Base-by-base conservation (phyloP, 805 yeast genomes). In the Teunomyces gatunensis region DNA sequence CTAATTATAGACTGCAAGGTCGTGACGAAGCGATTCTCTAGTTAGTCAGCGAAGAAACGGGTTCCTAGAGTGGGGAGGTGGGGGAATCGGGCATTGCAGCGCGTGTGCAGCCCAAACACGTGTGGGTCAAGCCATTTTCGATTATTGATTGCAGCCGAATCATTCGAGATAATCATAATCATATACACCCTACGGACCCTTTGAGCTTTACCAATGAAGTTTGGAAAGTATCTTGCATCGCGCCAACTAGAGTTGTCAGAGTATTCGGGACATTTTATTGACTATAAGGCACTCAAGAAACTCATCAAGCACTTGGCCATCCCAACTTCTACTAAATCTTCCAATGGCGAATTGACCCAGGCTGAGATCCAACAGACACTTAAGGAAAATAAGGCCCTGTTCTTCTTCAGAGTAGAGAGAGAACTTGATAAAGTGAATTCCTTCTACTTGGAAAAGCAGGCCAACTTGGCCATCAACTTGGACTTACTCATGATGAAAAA, bases 221-320 rank as follows among this genome's bases (percentile, higher is more conserved):
- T 90, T 67, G 99, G 99, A 44, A 94, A 94, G 68, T 88, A 89
- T 62, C 75, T 94, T 63, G 98, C 96, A 54, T 87, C 95, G 37
- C 82, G 97, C 63, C 97, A 90, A 69, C 75, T 94, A 56, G 97
- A 92, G 66, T 74, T 92, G 49, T 98, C 98, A 9, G 99, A 94
- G 67, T 94, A 94, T 65, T 83, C 95, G 43, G 90, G 92, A 33
- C 86, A 89, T 63, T 94, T 92, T 71, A 92, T 94, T 62, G 90
- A 94, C 71, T 94, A 94, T 69, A 94, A 94, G 71, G 94, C 92
- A 3, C 73, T 92, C 49, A 92, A 92, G 67, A 94, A 92, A 75
- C 78, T 91, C 55, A 92, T 92, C 61, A 92, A 92, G 67, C 85
- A 86, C 42, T 72, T 92, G 40, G 87, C 88, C 3, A 74, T 64